phyloP scores from a whole-genome alignment of 2,329 filamentous ascomycete species.

The Cladosporium sp. region DNA sequence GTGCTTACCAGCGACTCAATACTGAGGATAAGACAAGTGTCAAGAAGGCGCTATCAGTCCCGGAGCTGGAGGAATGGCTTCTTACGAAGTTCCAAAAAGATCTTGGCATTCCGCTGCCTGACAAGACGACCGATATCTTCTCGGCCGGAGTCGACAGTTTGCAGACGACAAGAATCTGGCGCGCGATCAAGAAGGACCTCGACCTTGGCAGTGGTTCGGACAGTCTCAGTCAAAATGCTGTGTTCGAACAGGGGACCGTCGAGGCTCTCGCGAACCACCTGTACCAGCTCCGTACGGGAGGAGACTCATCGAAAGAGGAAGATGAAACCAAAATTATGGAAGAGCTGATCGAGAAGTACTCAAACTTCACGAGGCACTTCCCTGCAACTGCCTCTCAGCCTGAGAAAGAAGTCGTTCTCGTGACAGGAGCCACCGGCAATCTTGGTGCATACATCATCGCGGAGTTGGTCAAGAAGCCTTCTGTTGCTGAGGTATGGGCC shows the following conservation, averaged over 20 bases:
- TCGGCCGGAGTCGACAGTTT: conserved; percentile 53
- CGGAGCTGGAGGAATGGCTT: conserved; percentile 37
- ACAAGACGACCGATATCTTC: conserved; percentile 56
- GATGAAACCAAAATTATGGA: conserved; percentile 48
- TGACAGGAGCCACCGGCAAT: conserved; percentile 68
- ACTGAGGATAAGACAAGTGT: conserved; percentile 23
- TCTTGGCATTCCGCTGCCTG: conserved; percentile 28
- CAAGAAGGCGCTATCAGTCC: conserved; percentile 27
- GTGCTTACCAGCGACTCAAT: conserved; percentile 40
- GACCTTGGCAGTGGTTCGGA: conserved; percentile 41
- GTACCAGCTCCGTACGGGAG: conserved; percentile 43
- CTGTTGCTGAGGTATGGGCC: conserved; percentile 49
- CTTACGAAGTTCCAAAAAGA: conserved; percentile 35
- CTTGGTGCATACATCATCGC: conserved; percentile 60
- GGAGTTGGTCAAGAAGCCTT: conserved; percentile 33
- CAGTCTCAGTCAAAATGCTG: conserved; percentile 52
- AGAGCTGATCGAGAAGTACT: conserved; percentile 49
- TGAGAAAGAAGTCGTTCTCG: conserved; percentile 36
- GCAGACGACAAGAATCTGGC: conserved; percentile 52
- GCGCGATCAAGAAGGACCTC: conserved; percentile 47
- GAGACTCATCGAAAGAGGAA: conserved; percentile 32
- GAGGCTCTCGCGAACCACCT: conserved; percentile 49
- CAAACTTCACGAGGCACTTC: conserved; percentile 37
- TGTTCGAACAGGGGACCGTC: conserved; percentile 59
- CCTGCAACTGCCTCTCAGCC: conserved; percentile 18